phyloP scores from a whole-genome alignment of 352 stramenopile species.

The Sclerospora graminicola region DNA sequence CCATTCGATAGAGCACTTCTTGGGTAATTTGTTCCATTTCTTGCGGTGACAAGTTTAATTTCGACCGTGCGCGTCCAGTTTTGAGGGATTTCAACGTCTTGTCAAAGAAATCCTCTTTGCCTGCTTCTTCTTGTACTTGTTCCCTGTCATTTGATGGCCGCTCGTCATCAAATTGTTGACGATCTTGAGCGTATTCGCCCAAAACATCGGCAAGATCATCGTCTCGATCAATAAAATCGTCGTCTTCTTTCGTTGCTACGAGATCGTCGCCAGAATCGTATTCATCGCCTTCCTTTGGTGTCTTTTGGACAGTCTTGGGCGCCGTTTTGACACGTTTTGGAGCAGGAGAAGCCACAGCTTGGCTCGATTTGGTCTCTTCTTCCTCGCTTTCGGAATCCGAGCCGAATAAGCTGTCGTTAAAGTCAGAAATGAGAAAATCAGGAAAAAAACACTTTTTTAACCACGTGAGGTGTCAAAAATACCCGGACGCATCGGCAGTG shows the following conservation, averaged over 20 bases:
- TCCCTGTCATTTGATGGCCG: conserved; percentile 40
- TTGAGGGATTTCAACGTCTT: conserved; percentile 79
- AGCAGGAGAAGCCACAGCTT: too few relatives aligned
- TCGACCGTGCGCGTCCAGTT: conserved; percentile 53
- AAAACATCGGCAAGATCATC: conserved; percentile 79
- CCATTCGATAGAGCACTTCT: conserved; percentile 84
- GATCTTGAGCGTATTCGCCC: conserved; percentile 68
- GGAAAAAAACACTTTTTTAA: too few relatives aligned
- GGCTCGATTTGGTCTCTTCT: conserved; percentile 30
- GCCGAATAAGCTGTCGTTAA: conserved; percentile 50
- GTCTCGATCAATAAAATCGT: conserved; percentile 84
- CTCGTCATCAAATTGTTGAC: conserved; percentile 74
- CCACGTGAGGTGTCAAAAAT: neutral
- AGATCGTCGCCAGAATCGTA: conserved; percentile 82
- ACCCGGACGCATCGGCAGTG: conserved; percentile 68
- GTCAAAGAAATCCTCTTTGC: conserved; percentile 74
- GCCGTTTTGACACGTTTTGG: conserved; percentile 50
- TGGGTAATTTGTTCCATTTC: conserved; percentile 83
- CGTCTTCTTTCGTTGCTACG: conserved; percentile 62
- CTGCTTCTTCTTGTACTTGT: conserved; percentile 14
- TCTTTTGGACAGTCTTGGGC: too few relatives aligned
- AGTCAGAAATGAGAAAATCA: neutral
- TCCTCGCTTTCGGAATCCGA: conserved; percentile 83
- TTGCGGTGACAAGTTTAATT: conserved; percentile 74
- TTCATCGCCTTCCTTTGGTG: conserved; percentile 50